Evolutionary conservation across 495 filamentous ascomycete genomes (phyloP), one percentile per base, ranked within the genome.

Genomic region (Lophiostoma macrostomum): DNA sequence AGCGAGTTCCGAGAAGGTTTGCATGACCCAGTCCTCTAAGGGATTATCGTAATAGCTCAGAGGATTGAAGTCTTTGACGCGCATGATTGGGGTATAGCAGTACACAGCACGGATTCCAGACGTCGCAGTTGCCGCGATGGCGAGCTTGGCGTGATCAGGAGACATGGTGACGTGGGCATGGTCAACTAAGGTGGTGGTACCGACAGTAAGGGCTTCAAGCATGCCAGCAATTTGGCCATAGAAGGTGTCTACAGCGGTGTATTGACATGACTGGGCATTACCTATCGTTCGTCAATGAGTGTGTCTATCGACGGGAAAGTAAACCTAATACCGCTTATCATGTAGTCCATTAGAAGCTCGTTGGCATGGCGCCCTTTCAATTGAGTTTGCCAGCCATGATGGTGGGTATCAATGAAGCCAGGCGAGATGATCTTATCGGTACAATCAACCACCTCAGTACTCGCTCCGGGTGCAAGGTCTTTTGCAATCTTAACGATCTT

Each of bases 391-490:
- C 76, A 84, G 7, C 78, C 64, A 67, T 83, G 79, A 22, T 77
- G 74, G 51, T 82, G 80, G 0, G 80, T 81, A 52, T 81, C 76
- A 27, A 81, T 64, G 60, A 82, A 82, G 0, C 80, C 80, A 3
- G 80, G 79, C 1, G 71, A 73, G 28, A 82, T 64, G 30, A 82
- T 79, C 63, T 78, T 79, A 50, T 69, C 67, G 0, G 68, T 75
- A 38, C 71, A 76, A 53, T 81, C 74, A 12, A 83, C 27, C 1
- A 53, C 38, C 7, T 60, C 53, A 1, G 35, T n/a, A 16, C 30
- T 18, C 5, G n/a, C n/a, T n/a, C n/a, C n/a, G n/a, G n/a, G n/a
- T n/a, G n/a, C n/a, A n/a, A n/a, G n/a, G n/a, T n/a, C n/a, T n/a
- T n/a, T n/a, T n/a, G n/a, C n/a, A n/a, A n/a, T n/a, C n/a, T n/a